Conservation (phyloP, 176 grass and related monocot species). For the Rhipidocladum racemiflorum region DNA sequence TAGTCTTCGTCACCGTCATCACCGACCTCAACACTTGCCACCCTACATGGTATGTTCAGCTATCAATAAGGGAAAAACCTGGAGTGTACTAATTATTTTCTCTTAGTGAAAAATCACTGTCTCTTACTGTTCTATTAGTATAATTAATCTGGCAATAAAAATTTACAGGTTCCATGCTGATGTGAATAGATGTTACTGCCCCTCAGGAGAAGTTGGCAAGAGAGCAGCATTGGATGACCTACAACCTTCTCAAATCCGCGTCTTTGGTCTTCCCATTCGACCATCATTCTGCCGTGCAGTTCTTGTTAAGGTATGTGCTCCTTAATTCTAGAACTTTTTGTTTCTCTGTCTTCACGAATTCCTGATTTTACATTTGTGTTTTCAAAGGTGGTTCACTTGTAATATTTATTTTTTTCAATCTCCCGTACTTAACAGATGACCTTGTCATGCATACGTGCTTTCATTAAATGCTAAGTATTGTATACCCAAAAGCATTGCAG, state of each 20-base stretch:
- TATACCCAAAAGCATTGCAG: neutral
- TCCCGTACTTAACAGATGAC: neutral
- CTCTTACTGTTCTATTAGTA: neutral
- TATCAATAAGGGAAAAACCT: neutral
- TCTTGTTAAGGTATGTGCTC: conserved; percentile 74
- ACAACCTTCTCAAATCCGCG: conserved; percentile 67
- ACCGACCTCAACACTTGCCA: conserved; percentile 98
- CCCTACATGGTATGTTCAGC: conserved; percentile 65
- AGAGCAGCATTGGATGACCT: conserved; percentile 77
- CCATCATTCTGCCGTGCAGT: conserved; percentile 89
- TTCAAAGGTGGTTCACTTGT: neutral
- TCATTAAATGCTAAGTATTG: neutral
- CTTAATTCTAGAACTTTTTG: neutral
- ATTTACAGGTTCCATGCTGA: conserved; percentile 77
- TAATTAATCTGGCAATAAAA: neutral
- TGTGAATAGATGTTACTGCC: conserved; percentile 99
- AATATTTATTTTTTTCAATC: neutral
- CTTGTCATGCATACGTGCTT: neutral
- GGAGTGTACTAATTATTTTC: neutral
- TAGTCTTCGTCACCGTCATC: conserved; percentile 87
- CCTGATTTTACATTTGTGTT: neutral
- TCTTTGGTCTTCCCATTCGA: conserved; percentile 93
- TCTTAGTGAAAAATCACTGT: neutral
- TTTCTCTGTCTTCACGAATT: neutral
- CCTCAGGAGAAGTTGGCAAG: conserved; percentile 94